Conservation (phyloP, 2,329 filamentous ascomycete species). For the Lecanicillium sp. region DNA sequence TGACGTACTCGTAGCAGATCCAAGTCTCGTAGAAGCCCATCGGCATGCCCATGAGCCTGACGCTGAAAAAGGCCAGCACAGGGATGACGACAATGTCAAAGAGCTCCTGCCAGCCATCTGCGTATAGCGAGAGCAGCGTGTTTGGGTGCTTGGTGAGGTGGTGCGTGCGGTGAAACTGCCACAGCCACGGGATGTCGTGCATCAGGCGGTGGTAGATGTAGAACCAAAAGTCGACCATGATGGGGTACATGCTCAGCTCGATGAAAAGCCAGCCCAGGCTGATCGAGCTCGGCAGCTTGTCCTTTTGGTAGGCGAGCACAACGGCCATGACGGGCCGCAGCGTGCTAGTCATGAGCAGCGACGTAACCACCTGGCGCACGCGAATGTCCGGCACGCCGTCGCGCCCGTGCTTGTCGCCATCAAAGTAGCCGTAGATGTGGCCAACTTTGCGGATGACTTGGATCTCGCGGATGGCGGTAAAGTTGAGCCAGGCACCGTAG, state of each 20-base stretch:
- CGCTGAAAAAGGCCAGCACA: constrained; percentile 24
- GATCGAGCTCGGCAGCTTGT: constrained; percentile 6
- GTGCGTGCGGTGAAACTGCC: constrained; percentile 35
- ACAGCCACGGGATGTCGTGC: constrained; percentile 30
- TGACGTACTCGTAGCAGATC: constrained; percentile 33
- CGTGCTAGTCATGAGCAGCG: constrained; percentile 23
- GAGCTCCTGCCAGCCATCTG: constrained; percentile 32
- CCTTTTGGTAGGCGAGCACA: constrained; percentile 20
- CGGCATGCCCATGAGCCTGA: constrained; percentile 25
- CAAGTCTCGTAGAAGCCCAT: constrained; percentile 39
- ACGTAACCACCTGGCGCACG: constrained; percentile 22
- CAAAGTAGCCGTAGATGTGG: constrained; percentile 30
- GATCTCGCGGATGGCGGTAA: constrained; percentile 29
- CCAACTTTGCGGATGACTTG: constrained; percentile 28
- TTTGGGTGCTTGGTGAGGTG: constrained; percentile 37
- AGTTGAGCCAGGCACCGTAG: constrained; percentile 30
- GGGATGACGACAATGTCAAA: constrained; percentile 32
- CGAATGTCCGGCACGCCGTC: constrained; percentile 32
- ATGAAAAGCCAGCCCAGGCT: constrained; percentile 27
- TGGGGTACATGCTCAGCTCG: constrained; percentile 29
- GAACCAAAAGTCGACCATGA: constrained; percentile 36
- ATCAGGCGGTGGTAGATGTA: constrained; percentile 34
- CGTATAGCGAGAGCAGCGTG: constrained; percentile 30
- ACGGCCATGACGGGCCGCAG: constrained; percentile 25
- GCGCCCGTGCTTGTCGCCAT: constrained; percentile 33